phyloP scores from a whole-genome alignment of 2,329 filamentous ascomycete genomes.

The Keithomyces neogunnii region DNA sequence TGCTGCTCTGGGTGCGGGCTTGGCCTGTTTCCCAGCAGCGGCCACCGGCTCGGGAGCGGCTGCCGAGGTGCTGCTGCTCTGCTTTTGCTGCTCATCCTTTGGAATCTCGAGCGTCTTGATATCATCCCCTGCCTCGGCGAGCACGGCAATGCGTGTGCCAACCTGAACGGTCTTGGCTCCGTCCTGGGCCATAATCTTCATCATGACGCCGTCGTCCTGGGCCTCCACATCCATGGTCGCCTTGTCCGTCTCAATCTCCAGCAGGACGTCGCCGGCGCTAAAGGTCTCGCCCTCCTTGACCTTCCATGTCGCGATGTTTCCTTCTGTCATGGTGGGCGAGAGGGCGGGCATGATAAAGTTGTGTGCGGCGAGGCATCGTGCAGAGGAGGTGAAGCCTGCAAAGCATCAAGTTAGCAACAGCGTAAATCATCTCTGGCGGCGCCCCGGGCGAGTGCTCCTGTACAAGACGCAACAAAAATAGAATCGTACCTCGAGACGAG shows the following conservation, averaged over 20 bases:
- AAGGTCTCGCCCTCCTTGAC: constrained; percentile 83
- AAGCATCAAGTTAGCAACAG: constrained; percentile 4
- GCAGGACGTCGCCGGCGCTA: constrained; percentile 73
- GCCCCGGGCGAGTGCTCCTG: not conserved
- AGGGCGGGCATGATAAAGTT: constrained; percentile 89
- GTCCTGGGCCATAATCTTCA: constrained; percentile 70
- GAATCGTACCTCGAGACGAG: constrained; percentile 46
- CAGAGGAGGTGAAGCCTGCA: constrained; percentile 56
- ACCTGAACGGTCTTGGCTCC: constrained; percentile 72
- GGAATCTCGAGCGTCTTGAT: constrained; percentile 66
- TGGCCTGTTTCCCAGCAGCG: constrained; percentile 42
- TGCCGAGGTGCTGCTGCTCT: constrained; percentile 13
- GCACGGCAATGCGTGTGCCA: constrained; percentile 71
- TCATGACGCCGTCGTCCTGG: constrained; percentile 77
- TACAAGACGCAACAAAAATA: not conserved
- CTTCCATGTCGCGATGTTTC: constrained; percentile 78
- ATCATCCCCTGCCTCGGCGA: constrained; percentile 77
- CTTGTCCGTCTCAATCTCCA: constrained; percentile 93
- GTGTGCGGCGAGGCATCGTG: constrained; percentile 61
- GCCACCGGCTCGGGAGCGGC: constrained; percentile 12
- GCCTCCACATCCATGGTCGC: constrained; percentile 93
- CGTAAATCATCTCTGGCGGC: not conserved
- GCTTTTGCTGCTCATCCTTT: constrained; percentile 48
- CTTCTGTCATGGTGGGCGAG: constrained; percentile 90
- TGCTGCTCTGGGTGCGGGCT: constrained; percentile 26